Base-by-base conservation (phyloP, 2,329 filamentous ascomycete genomes). In the Ceratocystis diversiconidia region DNA sequence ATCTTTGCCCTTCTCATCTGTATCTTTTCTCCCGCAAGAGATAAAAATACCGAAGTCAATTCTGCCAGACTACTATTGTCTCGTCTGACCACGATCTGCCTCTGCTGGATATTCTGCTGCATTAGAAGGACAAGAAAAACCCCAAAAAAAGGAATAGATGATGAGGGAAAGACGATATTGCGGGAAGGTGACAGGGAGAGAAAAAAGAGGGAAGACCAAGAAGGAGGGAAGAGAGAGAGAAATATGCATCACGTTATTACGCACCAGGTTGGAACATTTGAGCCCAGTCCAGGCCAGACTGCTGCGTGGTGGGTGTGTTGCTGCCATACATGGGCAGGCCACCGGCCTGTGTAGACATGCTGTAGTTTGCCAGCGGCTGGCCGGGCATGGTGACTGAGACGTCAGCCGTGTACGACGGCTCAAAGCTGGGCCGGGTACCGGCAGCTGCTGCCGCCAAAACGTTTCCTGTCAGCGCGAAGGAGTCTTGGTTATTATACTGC, bases 261-360 rank as follows among this genome's bases (percentile, higher is more conserved):
- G 83, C 80, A 81, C 85, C 85, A 78, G 85, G 76, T 78, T 86
- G 86, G 79, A 89, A 89, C 84, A 90, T 88, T 74, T 87, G 82
- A 73, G 86, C 82, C 87, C 87, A 90, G 77, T 90, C 87, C 78
- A 87, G 78, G 78, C 81, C 76, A 74, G 80, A 78, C 77, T 82
- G 79, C 76, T 85, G 83, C 75, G 81, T 80, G 75, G 80, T 77
- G 76, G 81, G 82, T 71, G 82, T 81, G 73, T 78, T 79, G 72
- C 78, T 79, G 72, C 78, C 80, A 74, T 84, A 84, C 78, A 85
- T 84, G 69, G 81, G 80, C 79, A 85, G 82, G 73, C 83, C 83
- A 72, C 63, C 41, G 8, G 63, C 43, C 19, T 64, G 84, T 85
- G 76, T 85, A 81, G 72, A 76, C 81, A 86, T 82, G 76, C 78